Conservation (phyloP, 805 yeast species). For the Nakazawaea siamensis region DNA sequence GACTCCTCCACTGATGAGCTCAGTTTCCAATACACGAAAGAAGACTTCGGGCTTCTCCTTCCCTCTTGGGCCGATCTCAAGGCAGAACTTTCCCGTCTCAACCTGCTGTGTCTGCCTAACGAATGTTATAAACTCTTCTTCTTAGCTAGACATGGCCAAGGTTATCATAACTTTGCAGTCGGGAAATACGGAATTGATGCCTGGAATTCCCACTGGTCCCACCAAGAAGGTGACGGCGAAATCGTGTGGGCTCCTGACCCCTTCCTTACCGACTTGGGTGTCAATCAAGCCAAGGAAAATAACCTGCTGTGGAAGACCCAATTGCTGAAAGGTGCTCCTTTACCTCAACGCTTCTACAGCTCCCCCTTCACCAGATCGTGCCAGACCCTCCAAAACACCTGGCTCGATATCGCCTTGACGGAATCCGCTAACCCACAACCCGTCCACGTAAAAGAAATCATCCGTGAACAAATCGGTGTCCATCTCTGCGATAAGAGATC, state of each 20-base stretch:
- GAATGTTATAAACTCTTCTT: slow-evolving; percentile 40
- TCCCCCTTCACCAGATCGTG: slow-evolving; percentile 61
- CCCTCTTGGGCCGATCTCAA: slow-evolving; percentile 32
- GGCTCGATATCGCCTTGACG: slow-evolving; percentile 30
- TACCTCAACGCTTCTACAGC: slow-evolving; percentile 48
- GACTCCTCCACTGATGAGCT: slow-evolving; percentile 30
- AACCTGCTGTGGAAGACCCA: slow-evolving; percentile 34
- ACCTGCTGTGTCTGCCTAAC: slow-evolving; percentile 24
- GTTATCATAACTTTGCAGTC: slow-evolving; percentile 52
- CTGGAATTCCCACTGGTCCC: slow-evolving; percentile 54
- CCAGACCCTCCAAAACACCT: slow-evolving; percentile 46
- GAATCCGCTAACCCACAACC: slow-evolving; percentile 14
- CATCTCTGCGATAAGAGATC: slow-evolving; percentile 57
- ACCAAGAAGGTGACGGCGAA: slow-evolving; percentile 44
- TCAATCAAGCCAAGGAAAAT: slow-evolving; percentile 45
- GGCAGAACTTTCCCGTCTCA: slow-evolving; percentile 25
- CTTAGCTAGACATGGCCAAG: slow-evolving; percentile 65
- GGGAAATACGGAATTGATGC: slow-evolving; percentile 43
- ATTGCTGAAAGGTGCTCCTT: slow-evolving; percentile 37
- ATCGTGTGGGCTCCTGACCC: slow-evolving; percentile 56
- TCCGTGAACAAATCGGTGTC: slow-evolving; percentile 54
- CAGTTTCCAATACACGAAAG: slow-evolving; percentile 32
- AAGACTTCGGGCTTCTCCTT: slow-evolving; percentile 35
- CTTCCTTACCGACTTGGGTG: slow-evolving; percentile 45
- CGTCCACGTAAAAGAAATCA: slow-evolving; percentile 31